These are phyloP conservation scores for Apiospora malaysiana DNA, from an alignment of 2,329 filamentous ascomycete genomes.

Conservation along the genomic window DNA sequence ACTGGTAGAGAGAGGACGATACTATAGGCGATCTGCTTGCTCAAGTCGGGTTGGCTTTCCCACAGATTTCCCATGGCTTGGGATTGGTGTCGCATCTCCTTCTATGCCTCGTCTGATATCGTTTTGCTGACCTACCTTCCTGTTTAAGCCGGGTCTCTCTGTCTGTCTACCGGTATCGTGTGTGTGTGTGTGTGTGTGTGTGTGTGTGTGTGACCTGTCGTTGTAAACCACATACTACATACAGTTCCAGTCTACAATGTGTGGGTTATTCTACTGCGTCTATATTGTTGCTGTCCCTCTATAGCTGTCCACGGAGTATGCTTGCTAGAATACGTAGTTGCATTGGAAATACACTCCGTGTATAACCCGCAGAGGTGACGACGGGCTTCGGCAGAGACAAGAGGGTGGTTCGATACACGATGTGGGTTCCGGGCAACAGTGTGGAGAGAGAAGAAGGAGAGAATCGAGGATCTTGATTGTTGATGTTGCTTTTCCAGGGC, in stretches of 20 bases:
- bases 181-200: too few relatives aligned
- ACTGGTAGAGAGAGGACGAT: not conserved
- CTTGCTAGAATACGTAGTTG: not conserved
- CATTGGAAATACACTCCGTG: not conserved
- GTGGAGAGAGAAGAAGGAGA: not conserved
- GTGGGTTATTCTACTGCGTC: not conserved
- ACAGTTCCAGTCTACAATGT: not conserved
- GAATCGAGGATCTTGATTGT: slow-evolving; percentile 14
- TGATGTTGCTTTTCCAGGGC: slow-evolving; percentile 8
- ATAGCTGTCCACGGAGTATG: not conserved
- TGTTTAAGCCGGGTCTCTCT: not conserved
- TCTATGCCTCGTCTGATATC: not conserved
- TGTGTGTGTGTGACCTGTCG: too few relatives aligned
- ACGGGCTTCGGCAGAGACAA: slow-evolving; percentile 8
- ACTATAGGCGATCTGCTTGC: too few relatives aligned
- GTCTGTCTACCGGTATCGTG: too few relatives aligned
- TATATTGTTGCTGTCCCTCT: not conserved
- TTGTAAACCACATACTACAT: too few relatives aligned
- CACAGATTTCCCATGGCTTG: not conserved
- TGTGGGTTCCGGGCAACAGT: slow-evolving; percentile 3
- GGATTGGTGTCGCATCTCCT: not conserved
- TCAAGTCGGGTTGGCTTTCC: not conserved
- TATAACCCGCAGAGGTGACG: not conserved
- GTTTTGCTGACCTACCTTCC: not conserved
- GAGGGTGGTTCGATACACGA: not conserved